Evolutionary conservation across 352 stramenopile species (phyloP), one percentile per base, ranked within the genome.

Genomic region (Globisporangium cederbergense): DNA sequence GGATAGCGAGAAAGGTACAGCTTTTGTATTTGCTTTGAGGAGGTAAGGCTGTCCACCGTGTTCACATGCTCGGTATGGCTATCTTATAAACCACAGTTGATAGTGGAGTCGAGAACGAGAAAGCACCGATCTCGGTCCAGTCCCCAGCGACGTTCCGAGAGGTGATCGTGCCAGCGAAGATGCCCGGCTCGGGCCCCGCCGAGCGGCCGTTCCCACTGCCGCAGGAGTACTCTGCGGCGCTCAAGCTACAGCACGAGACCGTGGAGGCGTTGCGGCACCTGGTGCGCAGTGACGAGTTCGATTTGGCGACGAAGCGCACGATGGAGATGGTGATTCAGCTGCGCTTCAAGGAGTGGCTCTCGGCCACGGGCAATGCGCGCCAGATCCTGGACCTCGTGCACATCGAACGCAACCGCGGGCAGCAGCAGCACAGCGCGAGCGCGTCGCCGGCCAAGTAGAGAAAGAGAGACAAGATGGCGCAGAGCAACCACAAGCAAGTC

Each of bases 371-470:
- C 62, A 93, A 96, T 53, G 79, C 90, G 60, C 81, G 90, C 8
- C 88, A 97, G 73, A 89, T 97, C 28, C 76, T 96, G 30, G 90
- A 97, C 61, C 72, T 97, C 10, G 88, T 97, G 56, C 80, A 95
- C 13, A 80, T 95, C 25, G 86, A 95, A 66, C 77, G 75, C 30
- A 66, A 65, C 32, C 77, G 74, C 7, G 22, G 34, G 22, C 6
- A 4, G 32, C 32, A 36, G 50, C 38, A 40, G n/a, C 61, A 65
- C 22, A 66, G 59, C 38, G 47, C 45, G 16, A 68, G 25, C n/a
- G 25, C 46, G 14, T 70, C 65, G 16, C 65, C 65, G 16, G 40
- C 42, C 20, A 70, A 70, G 52, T 62, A 70, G 28, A 50, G 18
- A 46, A 28, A 4, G 32, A 3, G 32, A 18, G 42, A 34, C 28